Evolutionary conservation across 2,329 filamentous ascomycete species (phyloP).

Genomic region (Ploettnerulaceae sp.): DNA sequence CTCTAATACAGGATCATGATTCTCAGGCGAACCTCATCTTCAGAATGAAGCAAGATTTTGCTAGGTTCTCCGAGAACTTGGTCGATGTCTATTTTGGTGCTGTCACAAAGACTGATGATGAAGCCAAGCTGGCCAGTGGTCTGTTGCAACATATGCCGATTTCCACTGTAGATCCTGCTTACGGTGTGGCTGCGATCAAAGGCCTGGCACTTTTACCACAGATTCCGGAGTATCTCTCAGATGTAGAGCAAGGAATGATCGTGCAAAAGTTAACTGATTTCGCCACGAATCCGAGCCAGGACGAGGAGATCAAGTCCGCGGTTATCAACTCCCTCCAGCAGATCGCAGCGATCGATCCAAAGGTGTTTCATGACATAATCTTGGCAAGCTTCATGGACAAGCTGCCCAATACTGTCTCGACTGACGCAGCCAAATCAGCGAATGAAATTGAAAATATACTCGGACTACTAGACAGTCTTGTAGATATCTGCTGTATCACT

Average conservation of each 20-base stretch:
- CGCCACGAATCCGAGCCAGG: constrained; percentile 12
- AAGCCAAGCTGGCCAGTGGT: not conserved
- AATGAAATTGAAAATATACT: constrained; percentile 14
- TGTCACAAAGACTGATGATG: constrained; percentile 10
- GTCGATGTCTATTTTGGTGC: constrained; percentile 26
- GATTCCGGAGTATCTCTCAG: constrained; percentile 25
- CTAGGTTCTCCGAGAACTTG: constrained; percentile 17
- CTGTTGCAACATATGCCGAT: not conserved
- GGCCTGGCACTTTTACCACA: constrained; percentile 26
- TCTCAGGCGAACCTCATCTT: not conserved
- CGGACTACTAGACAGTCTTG: constrained; percentile 20
- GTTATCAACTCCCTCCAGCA: constrained; percentile 23
- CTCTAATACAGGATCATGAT: not conserved
- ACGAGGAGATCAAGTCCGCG: constrained; percentile 18
- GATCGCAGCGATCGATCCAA: constrained; percentile 24
- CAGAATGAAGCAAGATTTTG: constrained; percentile 10
- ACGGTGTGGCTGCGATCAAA: constrained; percentile 23
- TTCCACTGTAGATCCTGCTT: constrained; percentile 18
- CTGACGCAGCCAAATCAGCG: not conserved
- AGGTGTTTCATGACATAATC: constrained; percentile 24
- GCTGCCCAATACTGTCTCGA: constrained; percentile 22
- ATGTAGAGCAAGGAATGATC: constrained; percentile 23
- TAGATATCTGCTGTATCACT: constrained; percentile 22
- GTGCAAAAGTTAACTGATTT: constrained; percentile 26
- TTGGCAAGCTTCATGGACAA: constrained; percentile 24